Base-by-base conservation (phyloP, 305 asterid genomes). In the Ruellia speciosa region DNA sequence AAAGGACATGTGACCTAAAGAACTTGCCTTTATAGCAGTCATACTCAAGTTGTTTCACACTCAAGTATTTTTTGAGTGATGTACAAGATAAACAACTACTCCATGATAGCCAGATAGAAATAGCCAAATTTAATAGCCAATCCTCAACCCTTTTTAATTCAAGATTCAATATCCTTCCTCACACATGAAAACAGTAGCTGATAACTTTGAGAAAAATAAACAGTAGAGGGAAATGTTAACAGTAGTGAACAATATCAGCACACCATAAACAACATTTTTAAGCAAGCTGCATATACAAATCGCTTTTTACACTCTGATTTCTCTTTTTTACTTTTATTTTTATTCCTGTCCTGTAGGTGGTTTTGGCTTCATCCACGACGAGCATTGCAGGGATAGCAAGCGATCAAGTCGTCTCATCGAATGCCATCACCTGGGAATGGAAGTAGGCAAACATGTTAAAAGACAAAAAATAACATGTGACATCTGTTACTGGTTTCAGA, bases 371-470 rank as follows among this genome's bases (percentile, higher is more conserved):
- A 60, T 76, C 78, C 73, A 62, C 70, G 41, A 66, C 77, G 35
- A 50, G 62, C 71, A 58, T 63, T 40, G 72, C 54, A 47, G 40
- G 57, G 64, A 52, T 59, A 52, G 11, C 41, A 37, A 37, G 12
- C 9, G 49, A 62, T 85, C 93, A 88, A 45, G 73, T 62, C 55
- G 92, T 71, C 82, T 88, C 97, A 52, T 80, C 77, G 65, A 88
- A 88, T 54, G 79, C 81, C 96, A 88, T 88, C 72, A 81, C 95
- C 96, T 88, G 31, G 31, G 31, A 24, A 24, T 24, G 31, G 31
- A 24, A 24, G 31, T 58, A 75, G 51, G 41, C 40, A 54, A 54
- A 31, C 24, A 70, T 35, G 35, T 62, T 37, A 70, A n/a, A n/a
- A n/a, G 51, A 46, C 47, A 13, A 28, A 31, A 19, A 15, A 18